These are phyloP conservation scores for Lagenaria siceraria DNA, from an alignment of 306 rosid species.

Conservation along the genomic window DNA sequence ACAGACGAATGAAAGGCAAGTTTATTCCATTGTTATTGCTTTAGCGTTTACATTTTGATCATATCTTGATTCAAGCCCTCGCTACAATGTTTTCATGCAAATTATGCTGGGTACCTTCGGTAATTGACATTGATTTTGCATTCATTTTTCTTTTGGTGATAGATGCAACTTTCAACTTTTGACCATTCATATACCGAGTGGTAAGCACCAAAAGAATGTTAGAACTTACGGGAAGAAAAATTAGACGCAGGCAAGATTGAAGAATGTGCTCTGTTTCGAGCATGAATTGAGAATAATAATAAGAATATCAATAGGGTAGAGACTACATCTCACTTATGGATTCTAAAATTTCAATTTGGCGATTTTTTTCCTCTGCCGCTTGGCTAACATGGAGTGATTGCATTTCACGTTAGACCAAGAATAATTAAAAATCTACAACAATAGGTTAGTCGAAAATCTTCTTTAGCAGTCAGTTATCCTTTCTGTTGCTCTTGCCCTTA, in stretches of 20 bases:
- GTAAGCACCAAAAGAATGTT: neutral
- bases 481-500: neutral
- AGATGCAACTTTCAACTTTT: neutral
- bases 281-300: constrained; percentile 8
- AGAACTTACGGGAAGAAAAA: neutral
- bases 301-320: constrained; percentile 4
- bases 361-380: constrained; percentile 11
- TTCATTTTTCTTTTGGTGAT: neutral
- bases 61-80: neutral
- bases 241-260: neutral
- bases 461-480: constrained; percentile 6
- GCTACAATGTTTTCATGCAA: neutral
- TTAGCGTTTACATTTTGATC: neutral
- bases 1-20: neutral
- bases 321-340: constrained; percentile 12
- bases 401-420: constrained; percentile 13
- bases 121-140: neutral
- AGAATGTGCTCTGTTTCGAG: constrained; percentile 18
- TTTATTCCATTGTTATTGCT: neutral
- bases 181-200: neutral
- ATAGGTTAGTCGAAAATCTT: constrained; percentile 6
- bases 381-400: constrained; percentile 17
- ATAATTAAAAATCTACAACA: constrained; percentile 1
- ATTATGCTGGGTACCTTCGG: neutral
- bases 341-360: constrained; percentile 6